Percentiles rank a stretch among this genome's conserved stretches.
These are phyloP conservation scores for Trichoderma asperelloides DNA, from an alignment of 495 filamentous ascomycete species.

Conservation along the genomic window DNA sequence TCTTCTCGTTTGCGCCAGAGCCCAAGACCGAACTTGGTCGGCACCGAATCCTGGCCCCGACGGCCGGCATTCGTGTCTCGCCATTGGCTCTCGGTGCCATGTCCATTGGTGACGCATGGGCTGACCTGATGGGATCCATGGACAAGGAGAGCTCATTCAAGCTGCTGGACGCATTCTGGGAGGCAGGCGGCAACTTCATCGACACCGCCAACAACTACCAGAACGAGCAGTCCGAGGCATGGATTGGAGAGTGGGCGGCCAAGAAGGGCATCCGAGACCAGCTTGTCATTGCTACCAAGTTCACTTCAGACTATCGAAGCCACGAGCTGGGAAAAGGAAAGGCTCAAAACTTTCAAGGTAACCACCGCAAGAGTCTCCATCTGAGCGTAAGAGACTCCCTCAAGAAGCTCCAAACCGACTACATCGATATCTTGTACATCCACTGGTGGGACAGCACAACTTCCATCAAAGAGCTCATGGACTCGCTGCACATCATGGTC, in stretches of 20 bases:
- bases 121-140: constrained; percentile 14
- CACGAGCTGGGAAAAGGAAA: constrained; percentile 15
- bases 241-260: constrained; percentile 63
- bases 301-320: constrained; percentile 29
- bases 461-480: constrained; percentile 54
- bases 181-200: constrained; percentile 58
- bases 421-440: constrained; percentile 56
- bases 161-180: constrained; percentile 49
- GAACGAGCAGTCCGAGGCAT: constrained; percentile 48
- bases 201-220: constrained; percentile 61
- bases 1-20: constrained; percentile 28
- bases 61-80: constrained; percentile 50
- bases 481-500: constrained; percentile 48
- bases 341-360: constrained; percentile 44
- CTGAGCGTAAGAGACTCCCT: constrained; percentile 47
- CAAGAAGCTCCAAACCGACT: constrained; percentile 54
- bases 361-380: constrained; percentile 44
- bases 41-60: constrained; percentile 49
- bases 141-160: constrained; percentile 25
- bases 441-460: constrained; percentile 55
- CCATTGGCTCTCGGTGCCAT: constrained; percentile 55
- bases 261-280: constrained; percentile 43
- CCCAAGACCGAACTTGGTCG: constrained; percentile 45
- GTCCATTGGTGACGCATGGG: constrained; percentile 50
- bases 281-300: constrained; percentile 60